Percentiles rank a stretch among this genome's conserved stretches.
Conservation (phyloP, 768 basidiomycete species). For the Naganishia randhawae region DNA sequence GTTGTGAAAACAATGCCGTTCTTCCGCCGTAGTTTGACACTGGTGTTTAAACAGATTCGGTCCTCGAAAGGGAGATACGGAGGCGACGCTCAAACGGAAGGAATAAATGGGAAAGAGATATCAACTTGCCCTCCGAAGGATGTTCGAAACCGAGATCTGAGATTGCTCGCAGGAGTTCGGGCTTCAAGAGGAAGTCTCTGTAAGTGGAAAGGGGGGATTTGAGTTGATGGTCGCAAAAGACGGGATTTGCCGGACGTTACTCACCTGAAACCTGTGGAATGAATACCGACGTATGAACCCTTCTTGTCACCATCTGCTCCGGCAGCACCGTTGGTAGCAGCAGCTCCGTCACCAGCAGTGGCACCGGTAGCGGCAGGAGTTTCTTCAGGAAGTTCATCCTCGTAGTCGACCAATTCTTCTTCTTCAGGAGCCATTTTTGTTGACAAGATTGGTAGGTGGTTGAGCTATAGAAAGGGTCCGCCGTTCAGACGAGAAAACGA, state of each 20-base stretch:
- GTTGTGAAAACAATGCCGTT: background rate
- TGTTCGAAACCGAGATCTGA: slow-evolving; percentile 99
- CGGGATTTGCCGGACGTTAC: slow-evolving; percentile 34
- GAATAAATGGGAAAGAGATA: slow-evolving; percentile 5
- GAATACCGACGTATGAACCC: slow-evolving; percentile 94
- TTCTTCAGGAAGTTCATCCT: slow-evolving; percentile 50
- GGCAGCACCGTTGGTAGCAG: slow-evolving; percentile 50
- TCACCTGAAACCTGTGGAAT: slow-evolving; percentile 98
- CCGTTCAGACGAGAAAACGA: slow-evolving; percentile 15
- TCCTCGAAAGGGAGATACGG: slow-evolving; percentile 11
- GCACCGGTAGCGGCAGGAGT: slow-evolving; percentile 52
- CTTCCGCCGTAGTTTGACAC: background rate
- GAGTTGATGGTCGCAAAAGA: background rate
- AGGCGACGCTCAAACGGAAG: slow-evolving; percentile 4
- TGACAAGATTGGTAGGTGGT: slow-evolving; percentile 3
- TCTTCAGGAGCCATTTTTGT: slow-evolving; percentile 49
- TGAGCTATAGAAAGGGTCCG: slow-evolving; percentile 18
- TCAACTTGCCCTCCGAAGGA: slow-evolving; percentile 84
- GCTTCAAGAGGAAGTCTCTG: slow-evolving; percentile 97
- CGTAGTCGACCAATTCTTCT: slow-evolving; percentile 52
- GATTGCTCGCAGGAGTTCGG: slow-evolving; percentile 92
- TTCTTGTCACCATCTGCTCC: slow-evolving; percentile 66
- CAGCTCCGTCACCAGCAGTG: slow-evolving; percentile 27
- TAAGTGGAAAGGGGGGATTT: background rate
- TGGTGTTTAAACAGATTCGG: background rate